Conservation (phyloP, 129 eudicot species). For the Artemisia argyi region DNA sequence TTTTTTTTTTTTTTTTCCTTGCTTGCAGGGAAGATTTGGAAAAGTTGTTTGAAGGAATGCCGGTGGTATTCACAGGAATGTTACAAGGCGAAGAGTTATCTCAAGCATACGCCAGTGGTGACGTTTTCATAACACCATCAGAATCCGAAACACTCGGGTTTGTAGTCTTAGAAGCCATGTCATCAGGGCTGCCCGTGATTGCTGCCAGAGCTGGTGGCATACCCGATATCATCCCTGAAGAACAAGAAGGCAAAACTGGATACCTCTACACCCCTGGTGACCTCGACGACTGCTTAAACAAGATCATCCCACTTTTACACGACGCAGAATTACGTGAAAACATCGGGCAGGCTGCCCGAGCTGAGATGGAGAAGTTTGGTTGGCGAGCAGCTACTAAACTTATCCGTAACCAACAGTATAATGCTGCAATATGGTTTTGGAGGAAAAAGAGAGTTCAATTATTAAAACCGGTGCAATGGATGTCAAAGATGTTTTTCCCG, state of each 20-base stretch:
- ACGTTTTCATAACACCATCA: slow-evolving; percentile 89
- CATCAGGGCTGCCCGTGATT: slow-evolving; percentile 93
- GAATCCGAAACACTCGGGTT: slow-evolving; percentile 96
- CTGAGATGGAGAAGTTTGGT: slow-evolving; percentile 93
- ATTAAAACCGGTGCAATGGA: slow-evolving; percentile 71
- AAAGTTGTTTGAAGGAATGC: slow-evolving; percentile 72
- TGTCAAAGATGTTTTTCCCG: slow-evolving; percentile 37
- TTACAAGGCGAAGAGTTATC: slow-evolving; percentile 93
- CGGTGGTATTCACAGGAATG: slow-evolving; percentile 94
- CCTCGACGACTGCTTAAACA: slow-evolving; percentile 82
- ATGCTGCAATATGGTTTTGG: slow-evolving; percentile 97
- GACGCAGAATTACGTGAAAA: slow-evolving; percentile 54
- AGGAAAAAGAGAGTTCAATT: slow-evolving; percentile 72
- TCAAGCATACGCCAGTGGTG: slow-evolving; percentile 97
- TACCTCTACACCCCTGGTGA: slow-evolving; percentile 82
- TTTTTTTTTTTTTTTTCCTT: not conserved
- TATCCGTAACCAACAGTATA: slow-evolving; percentile 83
- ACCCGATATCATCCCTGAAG: slow-evolving; percentile 80
- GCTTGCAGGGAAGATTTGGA: slow-evolving; percentile 76
- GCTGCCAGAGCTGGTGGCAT: slow-evolving; percentile 98
- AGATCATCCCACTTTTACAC: slow-evolving; percentile 64
- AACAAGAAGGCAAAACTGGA: slow-evolving; percentile 89
- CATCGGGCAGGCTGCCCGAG: slow-evolving; percentile 85
- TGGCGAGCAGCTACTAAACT: slow-evolving; percentile 91
- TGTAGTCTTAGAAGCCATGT: slow-evolving; percentile 97